phyloP scores from a whole-genome alignment of 306 rosid genomes.

The Cercis canadensis region DNA sequence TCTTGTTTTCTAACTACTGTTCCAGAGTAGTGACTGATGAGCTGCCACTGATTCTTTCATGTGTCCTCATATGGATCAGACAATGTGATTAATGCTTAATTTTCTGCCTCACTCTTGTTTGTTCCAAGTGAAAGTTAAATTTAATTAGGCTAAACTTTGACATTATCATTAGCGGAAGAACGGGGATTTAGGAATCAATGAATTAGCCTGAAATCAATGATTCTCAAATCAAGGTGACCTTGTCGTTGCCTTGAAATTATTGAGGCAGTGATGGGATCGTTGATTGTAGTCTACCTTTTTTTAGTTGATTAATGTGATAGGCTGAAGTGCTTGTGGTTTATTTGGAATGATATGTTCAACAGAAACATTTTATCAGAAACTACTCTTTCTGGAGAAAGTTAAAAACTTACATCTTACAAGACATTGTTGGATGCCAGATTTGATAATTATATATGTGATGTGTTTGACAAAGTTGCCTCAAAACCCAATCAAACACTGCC shows the following conservation, averaged over 20 bases:
- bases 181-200: constrained; percentile 30
- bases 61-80: too few relatives aligned
- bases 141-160: constrained; percentile 37
- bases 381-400: constrained; percentile 29
- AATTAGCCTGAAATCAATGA: constrained; percentile 37
- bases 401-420: constrained; percentile 7
- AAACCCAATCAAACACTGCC: constrained; percentile 5
- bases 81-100: constrained; percentile 26
- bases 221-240: constrained; percentile 26
- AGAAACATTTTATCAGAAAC: too few relatives aligned
- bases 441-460: constrained; percentile 21
- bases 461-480: constrained; percentile 3
- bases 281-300: constrained; percentile 28
- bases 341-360: constrained; percentile 30
- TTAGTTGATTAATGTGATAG: too few relatives aligned
- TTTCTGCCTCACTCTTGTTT: constrained; percentile 17
- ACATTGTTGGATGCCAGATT: constrained; percentile 16
- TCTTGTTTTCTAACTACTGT: constrained; percentile 20
- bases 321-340: constrained; percentile 30
- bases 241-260: constrained; percentile 37
- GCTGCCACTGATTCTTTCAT: constrained; percentile 31
- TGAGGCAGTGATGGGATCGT: constrained; percentile 45
- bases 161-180: constrained; percentile 13
- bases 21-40: constrained; percentile 23
- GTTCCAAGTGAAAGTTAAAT: constrained; percentile 30